These are phyloP conservation scores for Colletotrichum sp. DNA, from an alignment of 2,329 filamentous ascomycete species.

Conservation along the genomic window DNA sequence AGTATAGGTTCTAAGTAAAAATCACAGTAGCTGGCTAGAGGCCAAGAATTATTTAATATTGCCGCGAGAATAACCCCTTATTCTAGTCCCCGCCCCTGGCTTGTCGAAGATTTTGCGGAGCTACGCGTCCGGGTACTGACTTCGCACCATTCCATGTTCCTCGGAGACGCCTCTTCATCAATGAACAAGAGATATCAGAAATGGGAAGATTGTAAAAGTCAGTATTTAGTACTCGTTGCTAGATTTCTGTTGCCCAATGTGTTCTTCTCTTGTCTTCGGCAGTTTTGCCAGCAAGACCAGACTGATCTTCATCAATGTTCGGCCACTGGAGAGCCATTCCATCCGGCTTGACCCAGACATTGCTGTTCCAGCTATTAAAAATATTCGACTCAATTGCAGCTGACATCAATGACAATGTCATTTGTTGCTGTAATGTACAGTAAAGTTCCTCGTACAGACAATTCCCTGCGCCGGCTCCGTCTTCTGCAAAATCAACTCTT, in stretches of 20 bases:
- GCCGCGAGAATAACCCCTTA: not conserved
- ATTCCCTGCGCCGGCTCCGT: not conserved
- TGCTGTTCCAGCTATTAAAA: not conserved
- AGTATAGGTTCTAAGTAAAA: too few species aligned
- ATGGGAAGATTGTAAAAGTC: not conserved
- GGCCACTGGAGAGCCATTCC: not conserved
- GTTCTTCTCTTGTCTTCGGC: not conserved
- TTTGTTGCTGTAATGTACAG: not conserved
- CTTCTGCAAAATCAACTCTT: constrained; percentile 3
- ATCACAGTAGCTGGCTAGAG: too few species aligned
- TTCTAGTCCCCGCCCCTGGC: not conserved
- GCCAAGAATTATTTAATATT: not conserved
- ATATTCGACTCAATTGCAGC: not conserved
- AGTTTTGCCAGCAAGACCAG: not conserved
- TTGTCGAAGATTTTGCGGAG: not conserved
- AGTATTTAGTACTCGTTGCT: not conserved
- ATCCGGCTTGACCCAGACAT: rapidly evolving
- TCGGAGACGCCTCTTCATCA: not conserved
- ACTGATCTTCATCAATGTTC: not conserved
- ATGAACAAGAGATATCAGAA: not conserved
- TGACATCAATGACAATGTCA: not conserved
- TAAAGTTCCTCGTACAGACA: not conserved
- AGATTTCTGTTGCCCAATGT: not conserved
- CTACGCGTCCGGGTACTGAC: not conserved
- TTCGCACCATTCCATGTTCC: not conserved